phyloP scores from a whole-genome alignment of 805 yeast species.

The Kuraishia ogatae region DNA sequence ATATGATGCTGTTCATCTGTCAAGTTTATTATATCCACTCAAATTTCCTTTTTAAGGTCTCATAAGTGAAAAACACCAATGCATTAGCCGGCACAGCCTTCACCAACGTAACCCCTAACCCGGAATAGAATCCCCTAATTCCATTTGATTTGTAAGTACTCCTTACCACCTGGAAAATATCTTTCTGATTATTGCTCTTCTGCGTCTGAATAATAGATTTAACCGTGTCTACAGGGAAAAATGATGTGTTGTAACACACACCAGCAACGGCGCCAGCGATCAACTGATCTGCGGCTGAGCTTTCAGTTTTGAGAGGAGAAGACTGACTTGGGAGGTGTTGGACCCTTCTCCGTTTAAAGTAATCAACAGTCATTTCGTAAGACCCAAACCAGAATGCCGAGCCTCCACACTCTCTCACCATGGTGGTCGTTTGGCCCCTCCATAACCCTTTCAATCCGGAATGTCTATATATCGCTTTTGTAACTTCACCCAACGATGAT shows the following conservation, averaged over 20 bases:
- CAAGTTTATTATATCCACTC: not conserved
- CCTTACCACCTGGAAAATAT: slow-evolving; percentile 24
- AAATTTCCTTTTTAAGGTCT: slow-evolving; percentile 36
- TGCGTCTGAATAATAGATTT: slow-evolving; percentile 79
- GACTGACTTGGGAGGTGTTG: too few species aligned
- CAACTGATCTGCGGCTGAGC: slow-evolving; percentile 45
- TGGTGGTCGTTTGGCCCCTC: slow-evolving; percentile 80
- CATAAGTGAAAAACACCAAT: slow-evolving; percentile 73
- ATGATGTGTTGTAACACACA: slow-evolving; percentile 63
- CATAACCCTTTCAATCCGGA: slow-evolving; percentile 68
- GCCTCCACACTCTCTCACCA: slow-evolving; percentile 79
- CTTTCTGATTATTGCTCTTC: slow-evolving; percentile 19
- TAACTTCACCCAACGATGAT: slow-evolving; percentile 27
- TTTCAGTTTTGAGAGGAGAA: slow-evolving; percentile 8
- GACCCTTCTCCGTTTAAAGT: not conserved
- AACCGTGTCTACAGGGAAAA: slow-evolving; percentile 87
- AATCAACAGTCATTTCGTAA: slow-evolving; percentile 38
- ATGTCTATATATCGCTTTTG: slow-evolving; percentile 30
- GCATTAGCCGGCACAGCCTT: slow-evolving; percentile 92
- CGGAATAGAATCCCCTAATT: slow-evolving; percentile 66
- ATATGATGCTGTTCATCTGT: not conserved
- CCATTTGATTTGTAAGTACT: slow-evolving; percentile 47
- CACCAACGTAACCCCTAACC: slow-evolving; percentile 71
- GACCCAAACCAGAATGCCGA: slow-evolving; percentile 94
- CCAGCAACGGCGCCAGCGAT: slow-evolving; percentile 87